Evolutionary conservation across 257 asterid genomes (phyloP).

Genomic region (Echites panduratus): DNA sequence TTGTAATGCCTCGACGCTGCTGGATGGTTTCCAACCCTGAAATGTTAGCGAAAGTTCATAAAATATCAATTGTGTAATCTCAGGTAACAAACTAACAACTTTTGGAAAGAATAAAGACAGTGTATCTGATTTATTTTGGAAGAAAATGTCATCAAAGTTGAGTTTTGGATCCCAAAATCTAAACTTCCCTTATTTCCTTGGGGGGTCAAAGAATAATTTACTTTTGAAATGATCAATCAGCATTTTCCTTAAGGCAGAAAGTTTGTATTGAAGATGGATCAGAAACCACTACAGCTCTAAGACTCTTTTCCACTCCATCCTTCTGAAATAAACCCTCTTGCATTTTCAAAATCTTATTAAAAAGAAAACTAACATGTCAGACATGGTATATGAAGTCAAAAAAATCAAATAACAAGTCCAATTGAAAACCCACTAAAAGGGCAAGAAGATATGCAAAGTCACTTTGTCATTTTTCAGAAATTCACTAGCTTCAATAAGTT

Average conservation of each 20-base stretch:
- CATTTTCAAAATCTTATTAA: neutral
- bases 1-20: conserved; percentile 59
- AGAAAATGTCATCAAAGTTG: neutral
- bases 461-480: neutral
- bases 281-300: too few species aligned
- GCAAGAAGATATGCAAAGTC: neutral
- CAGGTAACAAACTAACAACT: neutral
- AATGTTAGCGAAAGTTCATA: neutral
- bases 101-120: neutral
- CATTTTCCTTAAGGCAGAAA: too few species aligned
- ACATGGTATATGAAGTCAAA: neutral
- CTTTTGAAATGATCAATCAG: neutral
- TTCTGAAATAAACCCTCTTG: neutral
- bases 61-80: neutral
- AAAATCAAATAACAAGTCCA: neutral
- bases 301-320: neutral
- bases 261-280: too few species aligned
- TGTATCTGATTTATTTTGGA: neutral
- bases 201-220: neutral
- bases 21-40: conserved; percentile 78
- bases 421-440: neutral
- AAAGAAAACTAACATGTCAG: neutral
- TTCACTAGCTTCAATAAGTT: neutral
- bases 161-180: neutral
- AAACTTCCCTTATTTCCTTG: neutral